phyloP scores from a whole-genome alignment of 306 rosid species.

The Quillaja saponaria region DNA sequence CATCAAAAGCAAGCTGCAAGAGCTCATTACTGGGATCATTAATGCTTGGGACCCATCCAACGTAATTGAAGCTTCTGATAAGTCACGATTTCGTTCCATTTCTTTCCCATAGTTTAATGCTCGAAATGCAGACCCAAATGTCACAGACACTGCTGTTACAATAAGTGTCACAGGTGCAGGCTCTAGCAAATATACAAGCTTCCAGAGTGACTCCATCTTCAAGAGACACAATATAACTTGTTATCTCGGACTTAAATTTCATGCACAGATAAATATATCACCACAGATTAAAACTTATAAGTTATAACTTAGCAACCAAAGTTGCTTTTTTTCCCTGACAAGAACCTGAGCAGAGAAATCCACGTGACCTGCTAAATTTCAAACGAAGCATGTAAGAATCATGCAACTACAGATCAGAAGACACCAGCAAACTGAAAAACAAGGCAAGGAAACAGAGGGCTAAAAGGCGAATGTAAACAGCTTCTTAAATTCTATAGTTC shows the following conservation, averaged over 20 bases:
- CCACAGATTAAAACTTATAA: conserved; percentile 17
- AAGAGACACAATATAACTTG: conserved; percentile 4
- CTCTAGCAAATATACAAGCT: conserved; percentile 80
- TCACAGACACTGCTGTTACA: conserved; percentile 83
- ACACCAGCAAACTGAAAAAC: too few species aligned
- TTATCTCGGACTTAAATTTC: conserved; percentile 31
- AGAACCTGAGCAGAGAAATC: conserved; percentile 50
- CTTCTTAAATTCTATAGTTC: too few species aligned
- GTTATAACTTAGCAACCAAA: conserved; percentile 50
- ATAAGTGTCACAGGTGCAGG: conserved; percentile 87
- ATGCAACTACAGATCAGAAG: too few species aligned
- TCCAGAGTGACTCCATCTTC: conserved; percentile 82
- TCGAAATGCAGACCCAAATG: conserved; percentile 93
- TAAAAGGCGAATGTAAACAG: too few species aligned
- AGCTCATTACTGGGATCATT: conserved; percentile 99
- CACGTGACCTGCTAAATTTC: conserved; percentile 66
- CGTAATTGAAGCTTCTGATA: conserved; percentile 84
- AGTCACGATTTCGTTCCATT: conserved; percentile 85
- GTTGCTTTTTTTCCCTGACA: conserved; percentile 51
- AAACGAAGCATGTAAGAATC: too few species aligned
- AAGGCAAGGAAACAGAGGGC: too few species aligned
- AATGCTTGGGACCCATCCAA: conserved; percentile 87
- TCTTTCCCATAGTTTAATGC: conserved; percentile 93
- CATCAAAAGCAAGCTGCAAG: conserved; percentile 93
- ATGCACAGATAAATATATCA: conserved; percentile 15